Base-by-base conservation (phyloP, 495 filamentous ascomycete genomes). In the Pyrenopolyporus hunteri region DNA sequence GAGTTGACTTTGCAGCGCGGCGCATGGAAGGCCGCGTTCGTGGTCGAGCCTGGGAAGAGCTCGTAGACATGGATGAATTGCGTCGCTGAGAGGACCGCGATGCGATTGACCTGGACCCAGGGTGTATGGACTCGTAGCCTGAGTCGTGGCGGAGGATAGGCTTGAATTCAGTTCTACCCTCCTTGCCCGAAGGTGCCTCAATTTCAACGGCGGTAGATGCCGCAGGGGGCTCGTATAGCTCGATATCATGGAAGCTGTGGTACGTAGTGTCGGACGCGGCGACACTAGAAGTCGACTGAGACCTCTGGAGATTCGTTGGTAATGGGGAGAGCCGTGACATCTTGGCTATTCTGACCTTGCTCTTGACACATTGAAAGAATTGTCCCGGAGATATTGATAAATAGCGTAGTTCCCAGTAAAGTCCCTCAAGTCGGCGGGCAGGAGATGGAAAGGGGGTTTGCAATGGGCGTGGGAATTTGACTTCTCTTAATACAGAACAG, bases 61-160 rank as follows among this genome's bases (percentile, higher is more conserved):
- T 31, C 6, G 70, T 69, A 22, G 71, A 71, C 2, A 74, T 43
- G 1, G 68, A 68, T 0, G 64, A 55, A 20, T 56, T 57, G 33
- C 52, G 64, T 8, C 57, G 56, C 6, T 51, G 51, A 20, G 74
- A 68, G 17, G 71, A 65, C 16, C 57, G 64, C 0, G 66, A 69
- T 14, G 64, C 45, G 8, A 73, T 60, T 4, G 62, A 51, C 44
- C 35, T 57, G 43, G 68, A 52, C 31, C 45, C 32, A 2, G 68
- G 57, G n/a, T 45, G 59, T 40, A 65, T 68, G n/a, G 78, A 80
- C 44, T 76, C 79, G 42, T 82, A 82, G 5, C 79, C 79, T 4
- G 79, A 82, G 42, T 82, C 79, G 37, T 82, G 78, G 8, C 79
- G 74, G 4, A 69, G 69, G 66, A 80, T 79, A 4, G 57, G 61